Conservation (phyloP, 306 rosid genomes). For the Lathyrus tuberosus region DNA sequence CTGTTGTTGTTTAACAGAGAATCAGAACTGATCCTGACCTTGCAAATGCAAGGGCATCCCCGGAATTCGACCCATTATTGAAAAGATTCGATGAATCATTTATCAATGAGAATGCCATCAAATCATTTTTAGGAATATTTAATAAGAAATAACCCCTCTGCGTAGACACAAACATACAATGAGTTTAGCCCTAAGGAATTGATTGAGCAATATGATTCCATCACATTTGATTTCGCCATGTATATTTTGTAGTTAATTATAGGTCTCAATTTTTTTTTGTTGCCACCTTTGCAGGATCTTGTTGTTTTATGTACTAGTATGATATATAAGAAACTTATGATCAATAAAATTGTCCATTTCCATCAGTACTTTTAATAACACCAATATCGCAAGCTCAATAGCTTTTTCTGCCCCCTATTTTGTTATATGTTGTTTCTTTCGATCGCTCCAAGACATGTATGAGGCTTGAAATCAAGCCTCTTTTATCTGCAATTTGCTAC, state of each 20-base stretch:
- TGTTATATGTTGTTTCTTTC: neutral
- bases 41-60: constrained; percentile 60
- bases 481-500: too few species aligned
- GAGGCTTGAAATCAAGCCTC: too few species aligned
- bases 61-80: constrained; percentile 66
- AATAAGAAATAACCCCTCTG: constrained; percentile 57
- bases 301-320: constrained; percentile 33
- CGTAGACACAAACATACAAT: constrained; percentile 12
- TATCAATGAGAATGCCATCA: constrained; percentile 93
- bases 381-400: neutral
- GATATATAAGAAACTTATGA: constrained; percentile 11
- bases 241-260: constrained; percentile 38
- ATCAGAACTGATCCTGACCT: constrained; percentile 90
- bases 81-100: constrained; percentile 87
- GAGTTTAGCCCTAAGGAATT: constrained; percentile 39
- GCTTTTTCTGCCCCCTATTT: neutral
- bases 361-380: neutral
- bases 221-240: constrained; percentile 29
- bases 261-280: constrained; percentile 40
- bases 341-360: constrained; percentile 39
- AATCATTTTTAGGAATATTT: constrained; percentile 83
- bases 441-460: neutral
- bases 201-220: constrained; percentile 34
- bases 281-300: constrained; percentile 30
- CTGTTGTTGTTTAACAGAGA: constrained; percentile 63